These are phyloP conservation scores for Venturia asperata DNA, from an alignment of 2,329 filamentous ascomycete genomes.

Conservation along the genomic window DNA sequence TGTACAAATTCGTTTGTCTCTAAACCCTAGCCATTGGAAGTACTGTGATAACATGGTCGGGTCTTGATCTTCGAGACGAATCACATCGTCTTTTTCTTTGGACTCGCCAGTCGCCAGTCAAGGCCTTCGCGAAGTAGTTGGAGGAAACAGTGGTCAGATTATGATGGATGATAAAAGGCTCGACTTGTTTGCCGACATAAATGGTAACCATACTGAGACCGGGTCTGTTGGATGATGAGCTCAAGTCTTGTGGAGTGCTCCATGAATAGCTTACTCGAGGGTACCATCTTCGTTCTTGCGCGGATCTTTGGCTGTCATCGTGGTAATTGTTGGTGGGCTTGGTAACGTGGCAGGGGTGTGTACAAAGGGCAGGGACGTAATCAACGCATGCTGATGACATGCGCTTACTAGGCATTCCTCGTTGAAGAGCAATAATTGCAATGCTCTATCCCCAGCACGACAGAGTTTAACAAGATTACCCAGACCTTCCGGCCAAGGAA, in stretches of 20 bases:
- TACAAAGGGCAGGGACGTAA: too few relatives aligned
- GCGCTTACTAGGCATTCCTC: too few relatives aligned
- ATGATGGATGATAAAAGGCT: not conserved
- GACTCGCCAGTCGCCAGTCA: not conserved
- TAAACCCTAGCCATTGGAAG: not conserved
- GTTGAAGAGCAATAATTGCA: too few relatives aligned
- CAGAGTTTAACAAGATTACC: too few relatives aligned
- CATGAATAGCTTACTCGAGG: not conserved
- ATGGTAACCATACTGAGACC: not conserved
- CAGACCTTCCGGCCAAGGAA: too few relatives aligned
- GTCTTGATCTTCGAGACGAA: not conserved
- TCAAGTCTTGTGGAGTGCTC: not conserved
- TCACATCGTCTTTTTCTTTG: not conserved
- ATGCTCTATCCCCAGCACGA: too few relatives aligned
- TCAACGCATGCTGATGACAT: too few relatives aligned
- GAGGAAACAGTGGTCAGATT: not conserved
- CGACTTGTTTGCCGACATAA: not conserved
- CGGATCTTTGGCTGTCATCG: not conserved
- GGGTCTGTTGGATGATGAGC: not conserved
- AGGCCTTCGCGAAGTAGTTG: not conserved
- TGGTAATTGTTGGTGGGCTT: not conserved
- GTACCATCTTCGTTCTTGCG: constrained; percentile 2
- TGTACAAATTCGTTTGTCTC: too few relatives aligned
- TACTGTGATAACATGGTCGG: not conserved
- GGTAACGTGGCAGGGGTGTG: too few relatives aligned